phyloP scores from a whole-genome alignment of 2,329 filamentous ascomycete genomes.

The Lachnellula cervina region DNA sequence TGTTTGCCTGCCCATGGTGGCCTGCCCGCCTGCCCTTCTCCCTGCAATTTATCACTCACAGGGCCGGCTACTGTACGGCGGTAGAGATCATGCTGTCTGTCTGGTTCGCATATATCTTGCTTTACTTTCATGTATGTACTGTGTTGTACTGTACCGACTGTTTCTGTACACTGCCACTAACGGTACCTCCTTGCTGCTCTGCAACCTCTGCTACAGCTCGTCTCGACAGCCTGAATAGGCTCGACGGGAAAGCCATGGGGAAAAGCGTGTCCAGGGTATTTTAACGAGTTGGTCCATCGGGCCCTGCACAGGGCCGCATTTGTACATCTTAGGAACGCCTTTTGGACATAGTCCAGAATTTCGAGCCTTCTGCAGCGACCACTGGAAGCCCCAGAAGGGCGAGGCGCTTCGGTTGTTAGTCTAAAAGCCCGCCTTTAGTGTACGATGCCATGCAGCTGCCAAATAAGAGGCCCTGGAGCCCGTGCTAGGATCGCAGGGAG shows the following conservation, averaged over 20 bases:
- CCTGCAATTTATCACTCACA: background rate
- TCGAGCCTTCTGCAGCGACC: conserved; percentile 7
- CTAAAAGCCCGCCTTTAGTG: conserved; percentile 5
- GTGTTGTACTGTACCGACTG: background rate
- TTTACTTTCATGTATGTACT: too few species aligned
- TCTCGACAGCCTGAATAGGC: conserved; percentile 12
- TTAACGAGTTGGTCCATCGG: conserved; percentile 2
- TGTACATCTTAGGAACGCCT: conserved; percentile 11
- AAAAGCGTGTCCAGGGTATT: background rate
- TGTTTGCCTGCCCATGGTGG: too few species aligned
- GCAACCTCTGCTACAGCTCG: background rate
- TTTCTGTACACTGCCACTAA: background rate
- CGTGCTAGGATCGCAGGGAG: background rate
- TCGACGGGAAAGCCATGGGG: conserved; percentile 7
- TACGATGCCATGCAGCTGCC: conserved; percentile 16
- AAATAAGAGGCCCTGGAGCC: conserved; percentile 3
- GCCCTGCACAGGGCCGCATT: conserved; percentile 16
- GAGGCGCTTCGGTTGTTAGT: background rate
- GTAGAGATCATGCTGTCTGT: too few species aligned
- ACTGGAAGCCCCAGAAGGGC: background rate
- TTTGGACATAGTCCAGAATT: conserved; percentile 9
- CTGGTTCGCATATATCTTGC: too few species aligned
- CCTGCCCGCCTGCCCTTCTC: background rate
- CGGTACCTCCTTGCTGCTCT: background rate
- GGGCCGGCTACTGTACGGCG: background rate